Base-by-base conservation (phyloP, 108 stramenopile genomes). In the Fistulifera solaris region DNA sequence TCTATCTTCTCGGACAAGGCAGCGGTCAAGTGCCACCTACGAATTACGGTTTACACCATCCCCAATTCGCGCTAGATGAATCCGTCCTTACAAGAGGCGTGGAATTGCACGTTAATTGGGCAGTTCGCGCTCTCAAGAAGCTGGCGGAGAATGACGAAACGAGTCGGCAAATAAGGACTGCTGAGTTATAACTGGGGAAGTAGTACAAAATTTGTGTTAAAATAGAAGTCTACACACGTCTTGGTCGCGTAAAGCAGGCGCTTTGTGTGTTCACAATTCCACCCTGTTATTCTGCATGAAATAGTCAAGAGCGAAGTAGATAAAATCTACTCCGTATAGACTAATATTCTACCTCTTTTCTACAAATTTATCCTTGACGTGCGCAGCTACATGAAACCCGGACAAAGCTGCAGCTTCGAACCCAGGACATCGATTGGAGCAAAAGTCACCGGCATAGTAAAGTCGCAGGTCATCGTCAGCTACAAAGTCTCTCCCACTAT, bases 51-150 rank as follows among this genome's bases (percentile, higher is more conserved):
- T 62, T 94, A 40, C 93, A 94, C 56, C 83, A 94, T 69, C 82
- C 84, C 1, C 73, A 72, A 38, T 94, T 90, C 67, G 85, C 85
- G 24, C 56, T 94, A 58, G 88, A 94, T 51, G 93, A 94, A 53
- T 53, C 59, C 14, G 78, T 94, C 14, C 31, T 94, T 48, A 69
- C 71, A 8, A 62, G 53, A 55, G 87, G 87, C 10, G 87, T 86
- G 14, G 86, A 86, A 59, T 53, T 89, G 47, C 86, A 81, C 69
- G 84, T 77, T 18, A 89, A 87, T 56, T 59, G 88, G 55, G 91
- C 89, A 14, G 52, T 90, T 16, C 71, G 89, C 43, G 64, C 80
- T 10, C 59, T 90, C 52, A 52, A 76, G 27, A 60, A 54, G 28
- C 48, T 79, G 48, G 25, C 57, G 28, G 13, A 56, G 17, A 52